Evolutionary conservation across 805 yeast species (phyloP).

Genomic region (Candida adriatica): DNA sequence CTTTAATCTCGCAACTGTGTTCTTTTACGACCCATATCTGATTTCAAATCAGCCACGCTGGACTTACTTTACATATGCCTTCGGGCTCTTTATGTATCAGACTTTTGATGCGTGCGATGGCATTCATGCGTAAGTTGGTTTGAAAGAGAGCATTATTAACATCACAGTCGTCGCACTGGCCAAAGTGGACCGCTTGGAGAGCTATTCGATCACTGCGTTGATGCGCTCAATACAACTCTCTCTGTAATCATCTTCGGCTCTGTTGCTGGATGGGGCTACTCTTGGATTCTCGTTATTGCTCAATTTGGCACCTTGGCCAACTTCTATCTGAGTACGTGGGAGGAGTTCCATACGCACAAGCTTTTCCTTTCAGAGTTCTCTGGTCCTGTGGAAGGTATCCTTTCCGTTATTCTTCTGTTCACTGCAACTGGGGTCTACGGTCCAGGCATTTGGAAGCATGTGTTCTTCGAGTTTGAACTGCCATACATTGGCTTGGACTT

Average conservation of each 20-base stretch:
- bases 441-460: conserved; percentile 54
- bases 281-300: conserved; percentile 50
- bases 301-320: conserved; percentile 74
- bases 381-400: conserved; percentile 94
- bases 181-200: conserved; percentile 94
- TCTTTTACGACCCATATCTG: conserved; percentile 68
- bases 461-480: conserved; percentile 31
- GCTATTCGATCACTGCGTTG: conserved; percentile 84
- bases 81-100: conserved; percentile 84
- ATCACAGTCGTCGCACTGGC: conserved; percentile 65
- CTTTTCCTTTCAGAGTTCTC: conserved; percentile 71
- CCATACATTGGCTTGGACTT: conserved; percentile 10
- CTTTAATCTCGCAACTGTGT: conserved; percentile 53
- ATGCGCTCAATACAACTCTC: conserved; percentile 70
- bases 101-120: conserved; percentile 97
- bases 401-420: conserved; percentile 51
- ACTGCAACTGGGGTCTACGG: conserved; percentile 63
- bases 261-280: conserved; percentile 69
- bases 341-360: conserved; percentile 85
- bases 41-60: conserved; percentile 58
- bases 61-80: conserved; percentile 71
- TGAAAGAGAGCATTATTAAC: neutral
- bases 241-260: conserved; percentile 70
- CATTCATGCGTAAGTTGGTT: conserved; percentile 53
- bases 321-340: conserved; percentile 92